Evolutionary conservation across 208 protist genomes (phyloP), one percentile per base, ranked within the genome.

Genomic region (Leishmania major): DNA sequence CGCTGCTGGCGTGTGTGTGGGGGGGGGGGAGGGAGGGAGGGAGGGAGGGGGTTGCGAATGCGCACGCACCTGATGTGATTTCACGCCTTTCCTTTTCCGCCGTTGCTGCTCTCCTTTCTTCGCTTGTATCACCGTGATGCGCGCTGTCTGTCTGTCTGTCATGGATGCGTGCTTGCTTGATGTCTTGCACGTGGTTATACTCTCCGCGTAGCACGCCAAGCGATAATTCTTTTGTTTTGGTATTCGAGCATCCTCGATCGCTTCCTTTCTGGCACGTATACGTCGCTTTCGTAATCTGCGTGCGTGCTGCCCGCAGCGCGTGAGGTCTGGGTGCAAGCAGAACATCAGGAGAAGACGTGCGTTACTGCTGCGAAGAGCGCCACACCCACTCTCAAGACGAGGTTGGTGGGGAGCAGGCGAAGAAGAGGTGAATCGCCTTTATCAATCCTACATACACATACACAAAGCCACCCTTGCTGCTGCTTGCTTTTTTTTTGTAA

Each of bases 261-360:
- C 17, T 62, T 55, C 17, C 17, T 22, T 55, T 55, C 51, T 6
- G 51, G 15, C 62, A 28, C 28, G 22, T 87, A 69, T 82, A 10
- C 73, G 31, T 57, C 47, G 8, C 47, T 84, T 31, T 81, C 31
- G 47, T 80, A 53, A 4, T 60, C 45, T 57, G 25, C 78, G 80
- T 75, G 13, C 35, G 22, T 7, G 4, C 28, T 62, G 1, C 57
- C 57, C 28, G 57, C 57, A 31, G 57, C 57, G 25, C 57, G 28
- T 31, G 57, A 62, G 57, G 57, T 28, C 15, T 1, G 31, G 57
- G 57, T 6, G 25, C 13, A 11, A 4, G 25, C 25, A 62, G 57
- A 25, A 62, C 57, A 31, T 6, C 57, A 31, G 57, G 57, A 62
- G 6, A 25, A 31, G 57, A 62, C 28, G 25, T 62, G 57, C 57